Conservation (phyloP, 495 filamentous ascomycete species). For the Aspergillus steynii region DNA sequence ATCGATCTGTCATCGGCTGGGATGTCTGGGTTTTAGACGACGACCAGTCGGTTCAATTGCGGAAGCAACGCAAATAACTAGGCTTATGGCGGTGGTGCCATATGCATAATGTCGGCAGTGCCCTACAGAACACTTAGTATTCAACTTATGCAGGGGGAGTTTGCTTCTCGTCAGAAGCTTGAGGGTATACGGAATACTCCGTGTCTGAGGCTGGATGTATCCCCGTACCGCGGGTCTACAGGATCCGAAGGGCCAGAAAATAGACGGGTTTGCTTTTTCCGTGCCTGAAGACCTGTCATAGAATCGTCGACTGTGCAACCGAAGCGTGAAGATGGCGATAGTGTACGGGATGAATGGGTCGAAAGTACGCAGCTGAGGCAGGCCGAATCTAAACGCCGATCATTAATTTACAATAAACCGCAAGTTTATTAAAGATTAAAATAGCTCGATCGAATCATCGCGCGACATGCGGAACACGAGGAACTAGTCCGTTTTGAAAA, state of each 20-base stretch:
- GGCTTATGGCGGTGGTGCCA: not conserved
- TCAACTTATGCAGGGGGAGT: not conserved
- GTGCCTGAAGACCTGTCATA: not conserved
- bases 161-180: not conserved
- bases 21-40: not conserved
- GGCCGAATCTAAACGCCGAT: not conserved
- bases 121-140: not conserved
- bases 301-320: not conserved
- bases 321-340: not conserved
- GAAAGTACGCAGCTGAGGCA: not conserved
- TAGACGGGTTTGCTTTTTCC: not conserved
- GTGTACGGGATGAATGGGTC: not conserved
- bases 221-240: too few relatives aligned
- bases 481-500: not conserved
- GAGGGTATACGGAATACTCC: not conserved
- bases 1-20: not conserved
- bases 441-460: not conserved
- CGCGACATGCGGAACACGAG: not conserved
- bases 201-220: too few relatives aligned
- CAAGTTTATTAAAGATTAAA: not conserved
- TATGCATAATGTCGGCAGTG: not conserved
- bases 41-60: not conserved
- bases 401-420: not conserved
- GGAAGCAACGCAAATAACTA: not conserved
- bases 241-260: too few relatives aligned